A percentile compares a stretch with the other conserved stretches of the same genome.
phyloP scores from a whole-genome alignment of 179 eudicot species.

The Spinacia oleracea region DNA sequence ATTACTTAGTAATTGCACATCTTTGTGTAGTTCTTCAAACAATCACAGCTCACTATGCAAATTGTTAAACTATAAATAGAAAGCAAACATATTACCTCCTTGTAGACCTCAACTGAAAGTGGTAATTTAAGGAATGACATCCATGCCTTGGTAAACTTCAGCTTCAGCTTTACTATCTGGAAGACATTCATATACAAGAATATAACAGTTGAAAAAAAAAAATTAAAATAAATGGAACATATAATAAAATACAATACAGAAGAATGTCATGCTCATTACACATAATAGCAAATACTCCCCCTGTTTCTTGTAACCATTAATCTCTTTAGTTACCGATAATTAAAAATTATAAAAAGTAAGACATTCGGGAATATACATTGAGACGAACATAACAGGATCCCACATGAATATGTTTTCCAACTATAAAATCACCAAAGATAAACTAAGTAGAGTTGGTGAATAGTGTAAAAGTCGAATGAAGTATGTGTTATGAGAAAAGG shows the following conservation, averaged over 20 bases:
- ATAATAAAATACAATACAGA: background rate
- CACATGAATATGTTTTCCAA: too few species aligned
- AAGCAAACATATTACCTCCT: constrained; percentile 48
- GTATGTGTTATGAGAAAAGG: background rate
- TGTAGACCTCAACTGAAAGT: constrained; percentile 77
- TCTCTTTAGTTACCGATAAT: too few species aligned
- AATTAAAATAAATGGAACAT: too few species aligned
- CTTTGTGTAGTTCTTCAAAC: too few species aligned
- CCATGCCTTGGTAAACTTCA: constrained; percentile 83
- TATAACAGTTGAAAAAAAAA: background rate
- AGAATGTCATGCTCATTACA: constrained; percentile 5
- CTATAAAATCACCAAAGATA: too few species aligned
- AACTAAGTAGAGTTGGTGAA: too few species aligned
- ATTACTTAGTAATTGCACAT: too few species aligned
- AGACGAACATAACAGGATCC: too few species aligned
- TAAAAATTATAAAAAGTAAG: too few species aligned
- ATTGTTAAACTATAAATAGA: background rate
- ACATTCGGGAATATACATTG: too few species aligned
- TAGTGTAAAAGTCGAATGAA: too few species aligned
- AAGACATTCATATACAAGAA: constrained; percentile 10
- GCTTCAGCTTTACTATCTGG: constrained; percentile 60
- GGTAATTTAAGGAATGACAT: constrained; percentile 67
- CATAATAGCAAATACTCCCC: background rate
- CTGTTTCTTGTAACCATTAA: too few species aligned
- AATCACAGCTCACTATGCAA: background rate